Evolutionary conservation across 345 rosid genomes (phyloP).

Genomic region (Eucalyptus cloeziana): DNA sequence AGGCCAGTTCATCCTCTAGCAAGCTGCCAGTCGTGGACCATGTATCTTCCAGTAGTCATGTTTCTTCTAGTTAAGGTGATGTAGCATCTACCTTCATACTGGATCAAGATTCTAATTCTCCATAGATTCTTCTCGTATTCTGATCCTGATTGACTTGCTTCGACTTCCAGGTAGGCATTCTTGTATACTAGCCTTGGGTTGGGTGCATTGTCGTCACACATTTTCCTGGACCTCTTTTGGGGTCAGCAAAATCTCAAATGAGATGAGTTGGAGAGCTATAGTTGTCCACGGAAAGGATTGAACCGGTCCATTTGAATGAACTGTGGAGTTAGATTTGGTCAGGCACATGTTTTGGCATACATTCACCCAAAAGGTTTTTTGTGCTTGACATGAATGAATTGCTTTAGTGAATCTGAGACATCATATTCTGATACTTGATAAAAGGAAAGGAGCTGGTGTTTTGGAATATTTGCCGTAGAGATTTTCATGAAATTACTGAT

Average conservation of each 20-base stretch:
- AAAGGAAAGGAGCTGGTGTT: not conserved
- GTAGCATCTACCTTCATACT: not conserved
- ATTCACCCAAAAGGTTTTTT: not conserved
- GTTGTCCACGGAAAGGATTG: not conserved
- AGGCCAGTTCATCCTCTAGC: constrained; percentile 1
- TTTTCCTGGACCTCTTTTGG: not conserved
- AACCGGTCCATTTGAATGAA: not conserved
- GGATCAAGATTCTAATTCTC: not conserved
- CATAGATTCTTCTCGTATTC: not conserved
- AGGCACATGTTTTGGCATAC: not conserved
- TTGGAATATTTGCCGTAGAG: not conserved
- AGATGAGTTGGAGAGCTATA: not conserved
- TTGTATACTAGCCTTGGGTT: not conserved
- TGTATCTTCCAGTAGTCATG: not conserved
- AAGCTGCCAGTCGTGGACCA: not conserved
- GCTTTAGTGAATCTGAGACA: not conserved
- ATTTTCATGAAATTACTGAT: not conserved
- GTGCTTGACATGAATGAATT: not conserved
- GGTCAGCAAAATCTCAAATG: not conserved
- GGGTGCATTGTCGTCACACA: not conserved
- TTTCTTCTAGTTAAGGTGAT: not conserved
- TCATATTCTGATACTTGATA: not conserved
- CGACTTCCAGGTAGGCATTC: not conserved
- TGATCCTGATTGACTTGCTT: not conserved
- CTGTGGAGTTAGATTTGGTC: not conserved